Evolutionary conservation across 2,329 filamentous ascomycete genomes (phyloP).

Genomic region (Zasmidium cellare): DNA sequence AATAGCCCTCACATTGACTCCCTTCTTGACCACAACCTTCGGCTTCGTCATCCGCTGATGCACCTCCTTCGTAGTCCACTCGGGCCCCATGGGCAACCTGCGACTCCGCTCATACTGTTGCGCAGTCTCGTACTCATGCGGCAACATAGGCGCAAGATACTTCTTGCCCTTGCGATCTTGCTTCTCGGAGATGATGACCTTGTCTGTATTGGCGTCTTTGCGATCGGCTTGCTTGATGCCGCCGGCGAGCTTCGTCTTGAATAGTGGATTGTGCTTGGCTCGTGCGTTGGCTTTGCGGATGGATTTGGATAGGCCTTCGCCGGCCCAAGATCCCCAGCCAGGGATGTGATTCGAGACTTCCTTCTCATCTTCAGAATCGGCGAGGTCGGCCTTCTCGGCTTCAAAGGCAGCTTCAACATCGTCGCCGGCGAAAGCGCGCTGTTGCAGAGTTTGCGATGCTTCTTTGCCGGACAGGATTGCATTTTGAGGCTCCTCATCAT

Average conservation of each 20-base stretch:
- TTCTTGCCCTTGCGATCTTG: constrained; percentile 85
- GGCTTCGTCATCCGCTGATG: constrained; percentile 90
- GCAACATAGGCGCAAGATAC: constrained; percentile 80
- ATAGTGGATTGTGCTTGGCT: constrained; percentile 53
- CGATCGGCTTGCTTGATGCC: constrained; percentile 76
- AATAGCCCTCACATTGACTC: constrained; percentile 78
- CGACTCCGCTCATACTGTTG: constrained; percentile 89
- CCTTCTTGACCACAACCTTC: constrained; percentile 85
- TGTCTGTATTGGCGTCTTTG: constrained; percentile 77
- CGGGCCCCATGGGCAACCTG: constrained; percentile 81
- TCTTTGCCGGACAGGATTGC: constrained; percentile 29
- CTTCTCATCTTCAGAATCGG: constrained; percentile 78
- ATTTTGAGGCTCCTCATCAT: constrained; percentile 18
- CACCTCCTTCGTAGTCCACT: constrained; percentile 95
- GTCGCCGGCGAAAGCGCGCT: constrained; percentile 80
- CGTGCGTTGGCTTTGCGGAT: constrained; percentile 63
- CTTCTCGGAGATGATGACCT: constrained; percentile 92
- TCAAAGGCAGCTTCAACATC: constrained; percentile 81
- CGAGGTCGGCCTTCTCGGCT: constrained; percentile 71
- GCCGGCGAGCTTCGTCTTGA: constrained; percentile 52
- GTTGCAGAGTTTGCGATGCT: constrained; percentile 69
- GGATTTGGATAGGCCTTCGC: constrained; percentile 73
- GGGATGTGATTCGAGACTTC: constrained; percentile 81
- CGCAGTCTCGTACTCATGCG: constrained; percentile 83
- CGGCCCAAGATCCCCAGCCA: constrained; percentile 92